Base-by-base conservation (phyloP, 1,139 yeast species). In the Debaryomyces psychrophilus region DNA sequence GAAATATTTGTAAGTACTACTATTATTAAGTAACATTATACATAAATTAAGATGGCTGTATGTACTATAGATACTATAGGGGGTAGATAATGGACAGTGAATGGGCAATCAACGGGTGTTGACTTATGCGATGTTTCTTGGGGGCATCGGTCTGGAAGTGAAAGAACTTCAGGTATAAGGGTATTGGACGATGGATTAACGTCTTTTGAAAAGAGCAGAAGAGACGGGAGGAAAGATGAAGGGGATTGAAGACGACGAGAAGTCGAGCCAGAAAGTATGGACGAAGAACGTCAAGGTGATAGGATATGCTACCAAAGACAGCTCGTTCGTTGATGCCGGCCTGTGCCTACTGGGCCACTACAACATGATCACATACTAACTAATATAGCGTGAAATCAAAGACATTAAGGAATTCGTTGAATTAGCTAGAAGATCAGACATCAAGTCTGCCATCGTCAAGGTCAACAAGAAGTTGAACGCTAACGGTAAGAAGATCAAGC, bases 341-440 rank as follows among this genome's bases (percentile, higher is more conserved):
- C n/a, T n/a, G n/a, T n/a, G n/a, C n/a, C n/a, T n/a, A n/a, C n/a
- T n/a, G n/a, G n/a, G n/a, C n/a, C n/a, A n/a, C n/a, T n/a, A n/a
- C n/a, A n/a, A n/a, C n/a, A n/a, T 20, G 22, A 20, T 20, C 22
- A 20, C 22, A 43, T 62, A 62, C 67, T 62, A 61, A 63, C 64
- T 36, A 37, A 41, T 46, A 46, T 58, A 69, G 75, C 73, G 69
- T 68, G 95, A 92, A 85, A 87, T 92, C 73, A 88, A 89, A 73
- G 97, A 92, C 79, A 90, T 93, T 82, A 93, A 93, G 82, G 89
- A 88, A 80, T 90, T 93, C 83, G 92, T 93, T 77, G 97, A 90
- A 80, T 87, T 90, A 76, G 92, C 98, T 73, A 89, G 95, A 83
- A 86, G 98, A 85, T 82, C 92, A 69, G 99, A 92, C 83, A 92